Base-by-base conservation (phyloP, 768 basidiomycete species). In the Lactarius tabidus region DNA sequence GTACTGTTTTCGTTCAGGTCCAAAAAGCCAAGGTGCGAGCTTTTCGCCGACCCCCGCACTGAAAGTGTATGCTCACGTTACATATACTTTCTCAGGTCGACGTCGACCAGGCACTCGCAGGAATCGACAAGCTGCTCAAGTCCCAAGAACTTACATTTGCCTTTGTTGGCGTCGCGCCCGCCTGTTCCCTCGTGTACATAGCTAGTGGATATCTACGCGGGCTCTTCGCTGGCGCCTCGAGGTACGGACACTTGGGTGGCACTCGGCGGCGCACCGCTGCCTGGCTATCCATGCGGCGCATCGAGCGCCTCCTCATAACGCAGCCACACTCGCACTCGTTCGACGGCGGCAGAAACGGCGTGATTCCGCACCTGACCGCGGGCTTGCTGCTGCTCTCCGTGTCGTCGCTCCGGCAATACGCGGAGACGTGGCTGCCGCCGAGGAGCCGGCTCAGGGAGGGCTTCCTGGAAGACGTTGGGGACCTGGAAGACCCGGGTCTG, bases 101-200 rank as follows among this genome's bases (percentile, higher is more conserved):
- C 75, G 86, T 97, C 60, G 91, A 95, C 67, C 87, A 95, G 75
- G 89, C 95, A 0, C 79, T 98, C 48, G 80, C 86, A 10, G 95
- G 95, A 7, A 95, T 98, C 69, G 96, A 98, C 75, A 93, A 90
- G 72, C 79, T 98, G 61, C 86, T 98, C 68, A 93, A 89, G 69
- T 95, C 93, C 1, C 95, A 97, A 76, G 93, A 96, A 73, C 80
- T 97, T 52, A 97, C 94, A 1, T 99, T 99, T 71, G 96, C 91
- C 6, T 98, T 98, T 71, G 94, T 98, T 65, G 95, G 95, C 69
- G 89, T 98, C 18, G 95, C 96, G 0, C 96, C 96, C 10, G 88
- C 90, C 0, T 76, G 98, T 57, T 84, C 88, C 5, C 78, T 98
- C 38, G 83, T 95, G 3, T 95, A 95, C 69, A 79, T 87, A 1